Percentiles rank a stretch among this genome's conserved stretches.
Conservation (phyloP, 192 early-diverging fungal genomes). For the Funneliformis mosseae region DNA sequence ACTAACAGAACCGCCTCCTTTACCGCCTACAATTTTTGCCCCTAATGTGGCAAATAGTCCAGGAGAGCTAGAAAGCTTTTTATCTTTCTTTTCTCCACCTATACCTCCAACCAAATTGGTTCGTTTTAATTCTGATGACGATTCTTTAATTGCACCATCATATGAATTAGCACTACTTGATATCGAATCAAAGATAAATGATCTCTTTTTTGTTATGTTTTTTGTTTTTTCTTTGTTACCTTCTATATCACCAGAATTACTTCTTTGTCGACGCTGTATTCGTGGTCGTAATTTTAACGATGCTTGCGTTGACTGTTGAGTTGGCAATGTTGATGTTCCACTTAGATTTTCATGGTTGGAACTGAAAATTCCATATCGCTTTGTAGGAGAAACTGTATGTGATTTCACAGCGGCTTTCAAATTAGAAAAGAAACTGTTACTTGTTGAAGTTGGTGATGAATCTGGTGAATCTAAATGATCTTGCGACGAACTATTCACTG, state of each 20-base stretch:
- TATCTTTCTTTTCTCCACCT: conserved; percentile 2
- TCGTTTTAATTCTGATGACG: background rate
- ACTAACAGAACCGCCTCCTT: background rate
- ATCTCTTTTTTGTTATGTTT: background rate
- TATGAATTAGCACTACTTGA: background rate
- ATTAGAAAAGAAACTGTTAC: background rate
- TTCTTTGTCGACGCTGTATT: background rate
- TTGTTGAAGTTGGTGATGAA: background rate
- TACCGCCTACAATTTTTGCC: background rate
- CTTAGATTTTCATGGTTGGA: background rate
- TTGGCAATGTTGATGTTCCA: background rate
- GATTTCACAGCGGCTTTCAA: background rate
- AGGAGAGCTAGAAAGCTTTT: background rate
- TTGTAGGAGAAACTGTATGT: background rate
- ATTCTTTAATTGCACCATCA: background rate
- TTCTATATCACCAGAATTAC: background rate
- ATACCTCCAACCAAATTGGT: background rate
- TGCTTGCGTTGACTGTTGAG: background rate
- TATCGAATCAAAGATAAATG: conserved; percentile 6
- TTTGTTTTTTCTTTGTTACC: background rate
- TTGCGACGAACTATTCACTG: background rate
- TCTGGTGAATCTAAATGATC: background rate
- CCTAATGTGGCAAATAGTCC: background rate
- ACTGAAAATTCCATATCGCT: background rate
- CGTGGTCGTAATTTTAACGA: background rate